These are phyloP conservation scores for Fraxinus ornus DNA, from an alignment of 305 asterid genomes.

Conservation along the genomic window DNA sequence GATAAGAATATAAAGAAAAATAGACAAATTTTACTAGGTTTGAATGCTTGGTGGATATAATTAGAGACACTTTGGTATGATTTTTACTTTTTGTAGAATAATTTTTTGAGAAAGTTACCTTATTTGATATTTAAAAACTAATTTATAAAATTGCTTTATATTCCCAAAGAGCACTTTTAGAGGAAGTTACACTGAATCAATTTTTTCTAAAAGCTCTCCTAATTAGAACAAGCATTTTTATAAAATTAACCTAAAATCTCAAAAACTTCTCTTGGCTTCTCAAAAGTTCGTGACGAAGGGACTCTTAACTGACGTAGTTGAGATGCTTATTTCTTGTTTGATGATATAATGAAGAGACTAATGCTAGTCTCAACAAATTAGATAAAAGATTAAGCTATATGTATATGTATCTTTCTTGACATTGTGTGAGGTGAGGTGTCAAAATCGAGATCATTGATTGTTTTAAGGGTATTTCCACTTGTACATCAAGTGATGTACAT, in stretches of 20 bases:
- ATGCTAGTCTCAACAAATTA: neutral
- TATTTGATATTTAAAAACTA: neutral
- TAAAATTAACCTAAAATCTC: neutral
- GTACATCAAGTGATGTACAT: no score
- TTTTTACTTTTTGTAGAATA: no score
- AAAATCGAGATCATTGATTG: no score
- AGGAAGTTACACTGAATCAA: neutral
- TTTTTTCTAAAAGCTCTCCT: no score
- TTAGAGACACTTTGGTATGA: no score
- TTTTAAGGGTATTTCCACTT: no score
- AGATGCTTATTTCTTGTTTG: neutral
- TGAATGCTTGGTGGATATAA: neutral
- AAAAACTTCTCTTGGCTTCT: neutral
- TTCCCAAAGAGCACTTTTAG: no score
- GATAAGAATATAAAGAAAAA: neutral
- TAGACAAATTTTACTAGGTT: neutral
- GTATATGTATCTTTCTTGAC: no score
- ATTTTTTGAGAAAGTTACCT: neutral
- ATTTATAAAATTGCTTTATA: no score
- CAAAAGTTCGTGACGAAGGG: neutral
- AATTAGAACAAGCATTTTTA: neutral
- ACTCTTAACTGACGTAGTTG: no score
- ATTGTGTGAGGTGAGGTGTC: no score
- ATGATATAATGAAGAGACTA: neutral
- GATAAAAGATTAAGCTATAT: neutral